phyloP scores from a whole-genome alignment of 2,329 filamentous ascomycete species.

The Fusarium secorum region DNA sequence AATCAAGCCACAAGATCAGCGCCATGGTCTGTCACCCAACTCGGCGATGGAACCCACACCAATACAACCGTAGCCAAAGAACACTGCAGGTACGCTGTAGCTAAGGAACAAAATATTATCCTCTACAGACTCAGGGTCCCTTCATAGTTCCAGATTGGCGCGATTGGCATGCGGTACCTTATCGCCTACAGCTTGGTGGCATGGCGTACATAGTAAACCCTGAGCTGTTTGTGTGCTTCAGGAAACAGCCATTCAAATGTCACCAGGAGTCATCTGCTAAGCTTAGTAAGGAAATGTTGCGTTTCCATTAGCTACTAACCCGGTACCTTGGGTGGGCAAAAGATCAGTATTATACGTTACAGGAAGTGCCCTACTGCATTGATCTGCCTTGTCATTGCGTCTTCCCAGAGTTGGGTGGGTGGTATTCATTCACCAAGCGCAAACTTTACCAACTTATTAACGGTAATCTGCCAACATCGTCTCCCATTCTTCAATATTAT shows the following conservation, averaged over 20 bases:
- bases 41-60: background rate
- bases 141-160: slow-evolving; percentile 23
- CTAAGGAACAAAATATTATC: slow-evolving; percentile 16
- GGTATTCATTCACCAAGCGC: background rate
- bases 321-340: background rate
- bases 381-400: slow-evolving; percentile 38
- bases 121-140: slow-evolving; percentile 16
- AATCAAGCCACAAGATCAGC: background rate
- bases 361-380: slow-evolving; percentile 32
- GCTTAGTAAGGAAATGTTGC: slow-evolving; percentile 15
- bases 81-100: slow-evolving; percentile 35
- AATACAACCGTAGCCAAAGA: slow-evolving; percentile 4
- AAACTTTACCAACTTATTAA: slow-evolving; percentile 17
- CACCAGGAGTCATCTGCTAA: background rate
- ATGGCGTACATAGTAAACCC: slow-evolving; percentile 30
- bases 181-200: slow-evolving; percentile 30
- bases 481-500: slow-evolving; percentile 6
- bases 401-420: slow-evolving; percentile 25
- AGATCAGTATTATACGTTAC: background rate
- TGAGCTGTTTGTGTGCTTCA: slow-evolving; percentile 27
- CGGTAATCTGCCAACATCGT: slow-evolving; percentile 5
- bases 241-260: slow-evolving; percentile 31
- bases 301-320: slow-evolving; percentile 8
- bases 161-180: slow-evolving; percentile 33
- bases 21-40: background rate